phyloP scores from a whole-genome alignment of 1,284 basidiomycete species.

The Cutaneotrichosporon cutaneum region DNA sequence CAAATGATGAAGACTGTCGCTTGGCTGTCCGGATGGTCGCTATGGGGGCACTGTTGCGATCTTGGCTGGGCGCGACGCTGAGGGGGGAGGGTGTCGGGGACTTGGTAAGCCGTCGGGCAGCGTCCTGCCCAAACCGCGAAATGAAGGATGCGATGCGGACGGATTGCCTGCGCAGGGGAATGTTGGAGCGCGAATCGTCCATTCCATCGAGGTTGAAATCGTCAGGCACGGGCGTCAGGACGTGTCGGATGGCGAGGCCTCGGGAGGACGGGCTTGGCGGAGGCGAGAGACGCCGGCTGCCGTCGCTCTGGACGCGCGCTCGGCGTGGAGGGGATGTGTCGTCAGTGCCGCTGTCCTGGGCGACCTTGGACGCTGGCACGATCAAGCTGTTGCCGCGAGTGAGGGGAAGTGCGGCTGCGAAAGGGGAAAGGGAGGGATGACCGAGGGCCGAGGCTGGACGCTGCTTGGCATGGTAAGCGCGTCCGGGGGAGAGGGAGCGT shows the following conservation, averaged over 20 bases:
- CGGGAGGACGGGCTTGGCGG: neutral
- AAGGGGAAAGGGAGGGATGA: neutral
- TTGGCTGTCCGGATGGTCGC: slow-evolving; percentile 21
- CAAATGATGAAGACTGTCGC: slow-evolving; percentile 35
- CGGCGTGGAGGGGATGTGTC: neutral
- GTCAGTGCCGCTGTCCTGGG: neutral
- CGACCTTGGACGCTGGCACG: neutral
- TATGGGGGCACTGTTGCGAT: neutral
- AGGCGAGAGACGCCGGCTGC: neutral
- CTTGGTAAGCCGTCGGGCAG: slow-evolving; percentile 12
- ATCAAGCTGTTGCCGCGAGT: slow-evolving; percentile 5
- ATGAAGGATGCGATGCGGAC: slow-evolving; percentile 13
- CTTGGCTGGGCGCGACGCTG: neutral
- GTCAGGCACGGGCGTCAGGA: neutral
- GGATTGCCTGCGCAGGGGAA: neutral
- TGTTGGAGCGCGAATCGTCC: neutral
- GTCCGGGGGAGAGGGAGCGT: neutral
- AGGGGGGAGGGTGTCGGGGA: slow-evolving; percentile 2
- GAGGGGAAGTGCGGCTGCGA: neutral
- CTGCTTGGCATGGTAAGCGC: neutral
- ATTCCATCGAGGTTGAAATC: neutral
- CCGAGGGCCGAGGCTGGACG: slow-evolving; percentile 6
- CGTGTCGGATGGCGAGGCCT: neutral
- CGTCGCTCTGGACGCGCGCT: neutral
- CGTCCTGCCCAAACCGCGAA: slow-evolving; percentile 10